Percentiles rank a stretch among this genome's conserved stretches.
Evolutionary conservation across 108 stramenopile species (phyloP).

Genomic region (Hondaea fermentalgiana): DNA sequence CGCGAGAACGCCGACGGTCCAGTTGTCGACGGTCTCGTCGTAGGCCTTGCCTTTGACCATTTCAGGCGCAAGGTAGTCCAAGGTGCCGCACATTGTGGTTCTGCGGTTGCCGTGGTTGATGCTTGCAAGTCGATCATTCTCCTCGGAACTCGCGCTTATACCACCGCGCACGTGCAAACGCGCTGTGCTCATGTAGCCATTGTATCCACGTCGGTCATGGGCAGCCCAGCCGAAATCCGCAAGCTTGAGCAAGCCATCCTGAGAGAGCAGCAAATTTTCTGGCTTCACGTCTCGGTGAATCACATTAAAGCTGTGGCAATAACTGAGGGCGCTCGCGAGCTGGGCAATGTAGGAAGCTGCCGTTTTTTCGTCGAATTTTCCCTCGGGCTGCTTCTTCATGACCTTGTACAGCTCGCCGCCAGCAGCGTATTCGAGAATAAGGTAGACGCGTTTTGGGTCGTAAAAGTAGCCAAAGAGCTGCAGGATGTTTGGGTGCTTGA

Average conservation of each 20-base stretch:
- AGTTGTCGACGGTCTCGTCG: conserved; percentile 33
- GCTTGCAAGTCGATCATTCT: not conserved
- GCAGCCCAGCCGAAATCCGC: conserved; percentile 53
- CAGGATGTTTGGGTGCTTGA: conserved; percentile 46
- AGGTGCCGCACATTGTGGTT: not conserved
- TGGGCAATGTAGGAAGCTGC: conserved; percentile 22
- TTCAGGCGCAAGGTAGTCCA: conserved; percentile 31
- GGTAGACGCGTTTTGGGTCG: conserved; percentile 37
- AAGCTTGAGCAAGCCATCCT: conserved; percentile 31
- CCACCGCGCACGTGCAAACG: not conserved
- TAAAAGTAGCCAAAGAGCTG: conserved; percentile 39
- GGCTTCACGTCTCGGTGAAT: conserved; percentile 55
- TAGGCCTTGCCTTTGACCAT: conserved; percentile 27
- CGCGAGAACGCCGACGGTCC: conserved; percentile 40
- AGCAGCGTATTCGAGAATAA: conserved; percentile 43
- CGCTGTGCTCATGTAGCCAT: not conserved
- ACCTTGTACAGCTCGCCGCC: conserved; percentile 49
- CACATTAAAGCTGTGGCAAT: conserved; percentile 32
- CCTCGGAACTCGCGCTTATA: not conserved
- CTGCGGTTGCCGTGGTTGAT: not conserved
- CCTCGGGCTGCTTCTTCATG: not conserved
- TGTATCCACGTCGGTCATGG: conserved; percentile 29
- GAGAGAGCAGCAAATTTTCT: conserved; percentile 35
- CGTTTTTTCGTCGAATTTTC: conserved; percentile 47
- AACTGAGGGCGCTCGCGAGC: conserved; percentile 29